Percentiles rank a stretch among this genome's conserved stretches.
phyloP scores from a whole-genome alignment of 208 protist genomes.

The Acanthamoeba sp. region DNA sequence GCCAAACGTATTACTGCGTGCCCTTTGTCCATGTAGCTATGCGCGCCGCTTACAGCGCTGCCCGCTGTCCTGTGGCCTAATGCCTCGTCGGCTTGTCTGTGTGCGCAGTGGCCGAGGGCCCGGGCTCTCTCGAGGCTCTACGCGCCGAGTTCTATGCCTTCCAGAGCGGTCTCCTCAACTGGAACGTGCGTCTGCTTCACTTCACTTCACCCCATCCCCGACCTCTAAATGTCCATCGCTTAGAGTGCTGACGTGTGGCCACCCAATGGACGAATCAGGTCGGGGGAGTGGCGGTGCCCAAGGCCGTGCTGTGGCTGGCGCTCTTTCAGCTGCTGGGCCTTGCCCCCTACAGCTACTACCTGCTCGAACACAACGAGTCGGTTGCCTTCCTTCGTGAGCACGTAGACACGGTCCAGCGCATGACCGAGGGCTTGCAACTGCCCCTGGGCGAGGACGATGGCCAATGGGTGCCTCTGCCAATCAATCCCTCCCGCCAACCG shows the following conservation, averaged over 20 bases:
- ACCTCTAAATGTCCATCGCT: too few relatives aligned
- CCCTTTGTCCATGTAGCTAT: too few relatives aligned
- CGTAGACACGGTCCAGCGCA: background rate
- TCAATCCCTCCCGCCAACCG: too few relatives aligned
- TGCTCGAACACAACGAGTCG: background rate
- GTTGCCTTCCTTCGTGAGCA: background rate
- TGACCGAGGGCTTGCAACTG: background rate
- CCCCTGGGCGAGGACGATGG: too few relatives aligned
- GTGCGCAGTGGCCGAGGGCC: background rate
- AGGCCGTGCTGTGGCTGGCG: background rate
- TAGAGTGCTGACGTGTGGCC: too few relatives aligned
- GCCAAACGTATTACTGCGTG: too few relatives aligned
- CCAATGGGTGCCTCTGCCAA: too few relatives aligned
- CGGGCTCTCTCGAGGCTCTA: background rate
- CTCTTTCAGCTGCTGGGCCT: background rate
- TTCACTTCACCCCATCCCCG: too few relatives aligned
- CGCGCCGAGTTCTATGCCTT: background rate
- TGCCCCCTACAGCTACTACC: background rate
- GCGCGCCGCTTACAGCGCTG: too few relatives aligned
- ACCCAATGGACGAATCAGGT: background rate
- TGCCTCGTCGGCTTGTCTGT: too few relatives aligned
- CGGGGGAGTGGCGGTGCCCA: background rate
- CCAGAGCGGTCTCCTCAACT: background rate
- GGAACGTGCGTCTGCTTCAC: background rate
- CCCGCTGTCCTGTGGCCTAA: too few relatives aligned